Percentiles rank a stretch among this genome's conserved stretches.
phyloP scores from a whole-genome alignment of 805 yeast species.

The Ascoidea asiatica region DNA sequence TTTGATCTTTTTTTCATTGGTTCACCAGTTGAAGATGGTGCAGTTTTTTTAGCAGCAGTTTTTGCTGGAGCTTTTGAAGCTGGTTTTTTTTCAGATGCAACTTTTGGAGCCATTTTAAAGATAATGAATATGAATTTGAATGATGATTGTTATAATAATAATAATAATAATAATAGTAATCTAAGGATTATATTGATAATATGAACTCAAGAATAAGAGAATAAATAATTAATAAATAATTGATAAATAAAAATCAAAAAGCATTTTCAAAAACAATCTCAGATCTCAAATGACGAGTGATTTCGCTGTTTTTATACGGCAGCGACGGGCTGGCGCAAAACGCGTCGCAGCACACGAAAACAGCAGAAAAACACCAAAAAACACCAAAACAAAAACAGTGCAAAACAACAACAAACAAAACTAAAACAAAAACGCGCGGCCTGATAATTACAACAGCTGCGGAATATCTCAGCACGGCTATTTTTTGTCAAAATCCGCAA shows the following conservation, averaged over 20 bases:
- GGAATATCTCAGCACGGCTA: not conserved
- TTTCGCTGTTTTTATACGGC: no score
- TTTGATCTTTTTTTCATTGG: slow-evolving; percentile 71
- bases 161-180: no score
- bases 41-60: slow-evolving; percentile 86
- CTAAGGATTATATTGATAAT: no score
- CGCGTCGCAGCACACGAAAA: no score
- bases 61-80: slow-evolving; percentile 98
- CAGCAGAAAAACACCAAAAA: not conserved
- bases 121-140: no score
- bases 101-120: slow-evolving; percentile 47
- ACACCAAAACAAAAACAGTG: not conserved
- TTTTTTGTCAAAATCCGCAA: no score
- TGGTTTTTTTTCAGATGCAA: slow-evolving; percentile 36
- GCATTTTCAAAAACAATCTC: no score
- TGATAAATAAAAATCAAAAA: not conserved
- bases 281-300: no score
- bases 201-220: no score
- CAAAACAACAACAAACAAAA: not conserved
- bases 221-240: no score
- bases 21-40: slow-evolving; percentile 39
- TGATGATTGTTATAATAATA: no score
- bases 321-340: no score
- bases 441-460: not conserved
- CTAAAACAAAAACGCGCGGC: not conserved